Base-by-base conservation (phyloP, 306 rosid species). In the Prunus fruticosa region DNA sequence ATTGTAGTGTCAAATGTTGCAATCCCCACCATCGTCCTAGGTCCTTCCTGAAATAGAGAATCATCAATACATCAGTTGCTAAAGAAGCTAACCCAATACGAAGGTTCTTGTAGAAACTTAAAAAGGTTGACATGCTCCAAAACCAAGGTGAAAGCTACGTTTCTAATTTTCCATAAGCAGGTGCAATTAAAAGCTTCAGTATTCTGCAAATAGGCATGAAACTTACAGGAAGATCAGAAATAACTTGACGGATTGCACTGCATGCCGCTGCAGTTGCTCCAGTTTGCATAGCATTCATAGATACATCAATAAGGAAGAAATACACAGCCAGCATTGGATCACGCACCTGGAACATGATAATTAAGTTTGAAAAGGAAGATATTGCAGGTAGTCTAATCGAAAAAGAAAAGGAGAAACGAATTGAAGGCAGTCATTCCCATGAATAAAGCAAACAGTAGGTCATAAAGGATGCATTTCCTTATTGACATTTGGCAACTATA, bases 241-340 rank as follows among this genome's bases (percentile, higher is more conserved):
- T 90, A 79, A 95, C 96, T 95, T 92, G 97, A 87, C 64, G 82
- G 73, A 95, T 92, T 77, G 96, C 96, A 88, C 92, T 89, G 93
- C 98, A 95, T 69, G 98, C 98, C 50, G 98, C 97, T 72, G 98
- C 98, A 67, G 98, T 83, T 71, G 97, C 98, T 81, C 98, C 98
- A 84, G 96, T 95, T 88, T 95, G 96, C 67, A 95, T 82, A 50
- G 98, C 96, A 79, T 89, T 95, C 96, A 90, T 89, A 62, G 98
- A 92, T 67, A 95, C 98, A 80, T 95, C 98, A 70, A 95, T 79
- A 80, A 95, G 96, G 84, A 95, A 95, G 84, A 95, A 95, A 84
- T 88, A 95, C 67, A 89, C 89, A 65, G 97, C 93, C 22, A 96
- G 92, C 97, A 95, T 95, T 70, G 98, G 97, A 80, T 95, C 97